Evolutionary conservation across 2,329 filamentous ascomycete species (phyloP), one percentile per base, ranked within the genome.

Genomic region (Ophiostoma sp.): DNA sequence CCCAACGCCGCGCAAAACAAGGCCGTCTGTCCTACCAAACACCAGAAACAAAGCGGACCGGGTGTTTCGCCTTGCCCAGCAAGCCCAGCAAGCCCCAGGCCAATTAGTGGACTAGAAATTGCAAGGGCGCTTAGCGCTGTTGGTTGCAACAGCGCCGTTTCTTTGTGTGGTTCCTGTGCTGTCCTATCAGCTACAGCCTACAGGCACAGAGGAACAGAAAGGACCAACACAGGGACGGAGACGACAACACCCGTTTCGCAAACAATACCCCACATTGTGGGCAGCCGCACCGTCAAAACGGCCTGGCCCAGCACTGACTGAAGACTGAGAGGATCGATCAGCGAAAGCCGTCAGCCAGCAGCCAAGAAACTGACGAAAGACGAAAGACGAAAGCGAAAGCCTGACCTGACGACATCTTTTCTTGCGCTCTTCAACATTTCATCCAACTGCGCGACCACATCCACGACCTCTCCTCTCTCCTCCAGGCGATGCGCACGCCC

Each of bases 231-330:
- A 42, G 22, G n/a, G 36, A 45, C 39, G 22, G 22, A 68, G 39
- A 69, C 31, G 28, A 25, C n/a, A 42, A 19, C 28, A 28, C 28
- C 45, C 66, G 42, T 72, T 70, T 70, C 66, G 57, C 55, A 70
- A 45, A 48, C 66, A 69, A 69, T 73, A 73, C 72, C 72, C 72
- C 72, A 73, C 72, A 73, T 71, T 73, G 68, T 69, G 69, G 69
- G 68, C 72, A 39, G 61, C 72, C 66, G 57, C 72, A 73, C 66
- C 57, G 48, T 45, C 48, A 55, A 59, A 64, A 33, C 45, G 55
- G 66, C 59, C 42, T 52, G 39, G 61, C 61, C 15, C 61, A 42
- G n/a, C 61, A 42, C 22, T 11, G 36, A n/a, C n/a, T n/a, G n/a
- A n/a, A n/a, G 11, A 48, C 42, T 48, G 42, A 17, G 68, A 39